Evolutionary conservation across 2,329 filamentous ascomycete genomes (phyloP), one percentile per base, ranked within the genome.

Genomic region (Pseudocercospora fijiensis): DNA sequence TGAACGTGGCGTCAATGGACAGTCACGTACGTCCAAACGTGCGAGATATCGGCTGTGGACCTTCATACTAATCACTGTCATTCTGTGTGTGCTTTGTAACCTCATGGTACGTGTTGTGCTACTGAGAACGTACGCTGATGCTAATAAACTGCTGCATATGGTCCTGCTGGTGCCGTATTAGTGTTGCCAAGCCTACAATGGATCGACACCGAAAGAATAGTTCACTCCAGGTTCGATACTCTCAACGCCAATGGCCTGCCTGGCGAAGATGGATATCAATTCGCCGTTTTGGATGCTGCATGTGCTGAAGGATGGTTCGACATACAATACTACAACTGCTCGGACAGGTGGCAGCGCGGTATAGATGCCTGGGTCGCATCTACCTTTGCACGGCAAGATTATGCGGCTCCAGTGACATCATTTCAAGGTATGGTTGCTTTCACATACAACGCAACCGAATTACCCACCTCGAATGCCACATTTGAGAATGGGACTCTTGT

Each of bases 141-240:
- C 28, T 30, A 30, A 30, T 30, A 30, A 5, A n/a, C 5, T n/a
- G n/a, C n/a, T n/a, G n/a, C n/a, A n/a, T n/a, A 41, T 13, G 37
- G 22, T 2, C 49, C 49, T 9, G 49, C 26, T n/a, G 49, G 28
- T 2, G 72, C 72, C 7, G 71, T 74, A 0, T 52, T 74, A 10
- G 61, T 69, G 2, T 28, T 74, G 0, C 72, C 71, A 6, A 69
- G 65, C 7, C 60, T 73, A 9, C 68, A 72, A 24, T 74, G 69
- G 70, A 56, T 71, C 18, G 56, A 67, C 3, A 63, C 53, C n/a
- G 22, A 28, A 18, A 2, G n/a, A 13, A 9, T 43, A 13, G n/a
- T 30, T 11, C 22, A 22, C 8, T 13, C 43, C 6, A 43, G n/a
- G 7, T 52, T 60, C 16, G 49, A 16, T 8, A 51, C 45, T 5